Conservation (phyloP, 2,329 filamentous ascomycete genomes). For the Colletotrichum magnum region DNA sequence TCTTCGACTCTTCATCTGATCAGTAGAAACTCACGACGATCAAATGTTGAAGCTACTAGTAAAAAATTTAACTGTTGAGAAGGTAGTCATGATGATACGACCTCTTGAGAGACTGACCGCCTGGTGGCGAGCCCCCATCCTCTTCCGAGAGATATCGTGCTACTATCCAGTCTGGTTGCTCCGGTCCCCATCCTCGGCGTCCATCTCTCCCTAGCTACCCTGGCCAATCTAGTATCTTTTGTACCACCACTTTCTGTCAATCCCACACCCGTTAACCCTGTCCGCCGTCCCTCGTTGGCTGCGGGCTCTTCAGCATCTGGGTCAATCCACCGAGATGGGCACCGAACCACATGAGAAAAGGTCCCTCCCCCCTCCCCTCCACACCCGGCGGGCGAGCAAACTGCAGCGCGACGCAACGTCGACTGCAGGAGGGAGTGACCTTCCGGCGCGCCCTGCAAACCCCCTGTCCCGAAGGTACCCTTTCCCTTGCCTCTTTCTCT, state of each 20-base stretch:
- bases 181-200: not conserved
- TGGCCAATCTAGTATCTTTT: constrained; percentile 20
- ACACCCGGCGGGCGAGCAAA: constrained; percentile 18
- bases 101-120: not conserved
- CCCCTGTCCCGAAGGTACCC: not conserved
- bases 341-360: constrained; percentile 31
- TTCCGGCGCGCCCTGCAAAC: not conserved
- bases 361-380: constrained; percentile 31
- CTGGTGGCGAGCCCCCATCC: constrained; percentile 13
- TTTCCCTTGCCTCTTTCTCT: not conserved
- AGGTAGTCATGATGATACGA: too few relatives aligned
- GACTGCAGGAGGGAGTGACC: not conserved
- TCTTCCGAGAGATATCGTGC: constrained; percentile 17
- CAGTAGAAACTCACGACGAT: not conserved
- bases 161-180: constrained; percentile 5
- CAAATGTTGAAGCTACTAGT: not conserved
- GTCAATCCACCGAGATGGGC: constrained; percentile 38
- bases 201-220: constrained; percentile 24
- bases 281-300: constrained; percentile 34
- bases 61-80: too few relatives aligned
- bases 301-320: constrained; percentile 28
- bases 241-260: constrained; percentile 25
- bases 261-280: constrained; percentile 30
- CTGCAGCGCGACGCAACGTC: constrained; percentile 2
- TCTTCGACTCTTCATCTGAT: not conserved